Base-by-base conservation (phyloP, 768 basidiomycete species). In the Kwoniella sp. region DNA sequence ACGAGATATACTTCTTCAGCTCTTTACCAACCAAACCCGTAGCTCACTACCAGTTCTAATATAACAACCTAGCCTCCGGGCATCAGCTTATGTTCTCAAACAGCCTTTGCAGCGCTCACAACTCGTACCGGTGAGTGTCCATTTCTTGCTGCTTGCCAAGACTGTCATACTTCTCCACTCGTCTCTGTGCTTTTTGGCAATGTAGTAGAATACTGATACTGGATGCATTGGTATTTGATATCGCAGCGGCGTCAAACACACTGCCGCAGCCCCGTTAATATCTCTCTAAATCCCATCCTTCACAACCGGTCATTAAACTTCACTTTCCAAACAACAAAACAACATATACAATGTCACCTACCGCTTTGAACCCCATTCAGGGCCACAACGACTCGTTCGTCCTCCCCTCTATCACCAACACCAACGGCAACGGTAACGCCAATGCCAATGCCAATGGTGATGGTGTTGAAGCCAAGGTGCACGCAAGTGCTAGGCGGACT, bases 101-200 rank as follows among this genome's bases (percentile, higher is more conserved):
- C 90, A 88, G 88, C 81, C 89, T 93, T 72, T 88, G 88, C 82
- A 90, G 88, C 82, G 83, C 86, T 71, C 92, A 94, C 84, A 94
- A 94, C 83, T 85, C 86, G 74, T 64, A 68, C 69, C 73, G 73
- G 77, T 78, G 27, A 58, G 77, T 68, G 36, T 40, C 8, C 17
- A 17, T n/a, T 44, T 36, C 19, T 37, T 5, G 19, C 17, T 30
- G 19, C 47, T 44, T 19, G 40, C 21, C 12, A 25, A 21, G 50
- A 30, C 19, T 21, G 25, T 17, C n/a, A 21, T 10, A 55, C 6
- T 21, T 12, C n/a, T n/a, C n/a, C n/a, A n/a, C n/a, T n/a, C n/a
- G n/a, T n/a, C n/a, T n/a, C n/a, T n/a, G n/a, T n/a, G n/a, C n/a
- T n/a, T n/a, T n/a, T n/a, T n/a, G n/a, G n/a, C n/a, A n/a, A n/a